Conservation (phyloP, 345 rosid genomes). For the Populus tremula region DNA sequence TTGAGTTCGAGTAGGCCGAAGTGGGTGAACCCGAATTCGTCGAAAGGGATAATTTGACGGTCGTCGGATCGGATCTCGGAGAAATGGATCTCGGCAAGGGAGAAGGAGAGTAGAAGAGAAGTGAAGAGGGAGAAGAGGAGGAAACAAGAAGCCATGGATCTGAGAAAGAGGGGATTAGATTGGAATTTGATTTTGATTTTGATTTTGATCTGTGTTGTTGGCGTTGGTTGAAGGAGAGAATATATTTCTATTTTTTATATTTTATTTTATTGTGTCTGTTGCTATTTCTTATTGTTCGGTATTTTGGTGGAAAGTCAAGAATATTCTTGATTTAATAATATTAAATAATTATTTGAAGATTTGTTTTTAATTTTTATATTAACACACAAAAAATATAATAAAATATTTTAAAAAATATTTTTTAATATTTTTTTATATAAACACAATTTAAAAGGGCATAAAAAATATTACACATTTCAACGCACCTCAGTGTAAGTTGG, state of each 20-base stretch:
- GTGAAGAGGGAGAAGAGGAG: slow-evolving; percentile 17
- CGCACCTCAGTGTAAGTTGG: too few species aligned
- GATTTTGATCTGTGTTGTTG: background rate
- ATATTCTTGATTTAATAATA: too few species aligned
- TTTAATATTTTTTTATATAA: too few species aligned
- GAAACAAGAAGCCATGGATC: slow-evolving; percentile 39
- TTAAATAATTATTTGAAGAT: too few species aligned
- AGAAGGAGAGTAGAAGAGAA: slow-evolving; percentile 26
- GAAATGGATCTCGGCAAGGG: slow-evolving; percentile 63
- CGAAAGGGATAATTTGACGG: slow-evolving; percentile 68
- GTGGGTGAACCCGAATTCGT: slow-evolving; percentile 91
- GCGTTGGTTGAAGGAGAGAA: background rate
- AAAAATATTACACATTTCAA: too few species aligned
- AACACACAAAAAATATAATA: too few species aligned
- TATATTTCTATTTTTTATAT: background rate
- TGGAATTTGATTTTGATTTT: background rate
- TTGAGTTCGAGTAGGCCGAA: slow-evolving; percentile 76
- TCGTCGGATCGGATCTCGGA: slow-evolving; percentile 72
- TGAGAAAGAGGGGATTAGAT: background rate
- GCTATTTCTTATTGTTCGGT: too few species aligned
- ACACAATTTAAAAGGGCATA: too few species aligned
- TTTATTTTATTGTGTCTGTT: too few species aligned
- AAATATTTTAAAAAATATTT: too few species aligned
- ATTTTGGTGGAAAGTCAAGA: too few species aligned
- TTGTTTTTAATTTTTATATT: too few species aligned